Evolutionary conservation across 371 early-diverging fungal species (phyloP), one percentile per base, ranked within the genome.

Genomic region (Dichotomocladium elegans): DNA sequence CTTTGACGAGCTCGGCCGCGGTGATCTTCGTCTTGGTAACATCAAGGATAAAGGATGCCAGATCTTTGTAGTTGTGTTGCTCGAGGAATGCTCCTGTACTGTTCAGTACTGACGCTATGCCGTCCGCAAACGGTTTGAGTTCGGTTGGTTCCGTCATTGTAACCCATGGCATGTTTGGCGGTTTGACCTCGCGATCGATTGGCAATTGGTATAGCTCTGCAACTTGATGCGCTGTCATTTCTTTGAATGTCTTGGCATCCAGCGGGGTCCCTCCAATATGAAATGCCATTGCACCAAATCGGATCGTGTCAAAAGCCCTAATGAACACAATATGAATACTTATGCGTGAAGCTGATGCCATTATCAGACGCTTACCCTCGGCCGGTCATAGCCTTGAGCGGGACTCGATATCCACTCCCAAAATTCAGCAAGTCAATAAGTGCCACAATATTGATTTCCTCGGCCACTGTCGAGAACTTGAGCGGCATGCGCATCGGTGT

Each of bases 231-330:
- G 72, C 61, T 0, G 72, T 68, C 24, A 82, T 58, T 14, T 73
- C 60, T 14, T 69, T 60, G 29, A 73, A 74, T 1, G 63, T 67
- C 33, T 74, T 63, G 9, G 79, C 77, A 11, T 60, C 66, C 61
- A 76, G 67, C 41, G 67, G 58, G 2, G 72, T 63, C 12, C 72
- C 73, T 40, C 82, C 74, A 35, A 93, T 89, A 54, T 91, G 89
- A 55, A 92, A 74, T 33, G 88, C 83, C 84, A 93, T 89, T 58
- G 81, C 75, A n/a, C 93, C 93, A 68, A 87, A 90, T 27, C 84
- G 74, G 25, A 92, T 87, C 0, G 87, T 85, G 55, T 91, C 85
- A 41, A 86, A 88, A 0, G 87, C 88, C 31, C 74, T 73, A 37
- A n/a, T n/a, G n/a, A n/a, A n/a, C n/a, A n/a, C 21, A 47, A 26